Evolutionary conservation across 805 yeast genomes (phyloP), one percentile per base, ranked within the genome.

Genomic region (Blastobotrys terrestris): DNA sequence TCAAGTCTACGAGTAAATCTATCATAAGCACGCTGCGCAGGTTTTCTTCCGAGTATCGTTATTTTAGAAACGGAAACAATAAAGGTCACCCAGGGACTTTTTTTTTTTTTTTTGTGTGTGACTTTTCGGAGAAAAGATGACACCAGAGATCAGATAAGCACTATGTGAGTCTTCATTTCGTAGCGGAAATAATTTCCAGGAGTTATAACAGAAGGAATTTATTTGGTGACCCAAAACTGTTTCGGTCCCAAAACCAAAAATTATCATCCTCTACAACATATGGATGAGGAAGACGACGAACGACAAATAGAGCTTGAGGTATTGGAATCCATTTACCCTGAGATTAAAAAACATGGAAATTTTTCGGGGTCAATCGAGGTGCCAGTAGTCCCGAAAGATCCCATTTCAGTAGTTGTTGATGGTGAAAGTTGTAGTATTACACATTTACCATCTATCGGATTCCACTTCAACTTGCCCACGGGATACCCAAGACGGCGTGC

Each of bases 241-340:
- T n/a, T 26, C 8, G 35, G 35, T 26, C 35, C 35, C 35, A 26
- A 26, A 26, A 26, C n/a, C 21, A 31, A 31, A n/a, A 39, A 39
- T 39, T 39, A 16, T n/a, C 41, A 11, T 26, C 35, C 35, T 26
- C 35, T 11, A n/a, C 11, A 20, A 15, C 16, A 15, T 16, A 41
- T 41, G 44, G 18, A 15, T 6, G 44, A 41, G 4, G 44, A 41
- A 20, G 44, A 41, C 6, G 44, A 15, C 19, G 44, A 41, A 13
- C 16, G 44, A 41, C 35, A n/a, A n/a, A n/a, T n/a, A 26, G 62
- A 58, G 51, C 26, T 58, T 2, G 53, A 53, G 19, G 53, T 55
- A 1, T 43, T 58, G 39, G 48, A 45, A 22, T 53, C 60, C 3
- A 55, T 58, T n/a, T 58, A 46, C 42, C 62, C 62, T 3, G 60